Evolutionary conservation across 192 early-diverging fungal species (phyloP).

Genomic region (Chytriomyces sp.): DNA sequence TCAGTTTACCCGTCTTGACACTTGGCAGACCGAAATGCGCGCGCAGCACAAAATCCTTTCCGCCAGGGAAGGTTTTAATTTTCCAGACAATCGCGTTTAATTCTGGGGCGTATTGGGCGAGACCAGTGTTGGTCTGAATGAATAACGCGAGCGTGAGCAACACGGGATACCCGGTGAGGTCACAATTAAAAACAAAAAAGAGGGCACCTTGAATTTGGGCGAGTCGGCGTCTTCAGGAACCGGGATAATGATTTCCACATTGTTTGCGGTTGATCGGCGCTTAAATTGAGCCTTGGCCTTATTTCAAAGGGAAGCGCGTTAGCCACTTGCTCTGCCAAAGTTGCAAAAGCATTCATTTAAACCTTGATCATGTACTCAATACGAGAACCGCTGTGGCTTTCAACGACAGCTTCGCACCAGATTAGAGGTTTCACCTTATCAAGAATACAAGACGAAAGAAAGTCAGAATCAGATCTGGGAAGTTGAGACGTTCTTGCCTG

Average conservation of each 20-base stretch:
- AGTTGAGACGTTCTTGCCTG: conserved; percentile 67
- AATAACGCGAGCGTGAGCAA: not conserved
- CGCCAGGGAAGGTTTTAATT: conserved; percentile 97
- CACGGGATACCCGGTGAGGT: not conserved
- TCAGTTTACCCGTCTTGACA: conserved; percentile 73
- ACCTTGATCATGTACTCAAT: conserved; percentile 92
- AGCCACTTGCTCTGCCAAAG: conserved; percentile 5
- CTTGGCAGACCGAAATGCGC: conserved; percentile 49
- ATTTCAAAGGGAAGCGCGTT: not conserved
- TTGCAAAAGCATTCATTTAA: not conserved
- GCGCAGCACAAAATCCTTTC: conserved; percentile 94
- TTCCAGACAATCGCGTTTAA: conserved; percentile 95
- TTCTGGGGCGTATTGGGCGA: conserved; percentile 92
- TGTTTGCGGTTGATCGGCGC: conserved; percentile 94
- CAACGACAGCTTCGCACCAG: conserved; percentile 82
- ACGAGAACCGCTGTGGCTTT: conserved; percentile 85
- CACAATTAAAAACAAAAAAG: not conserved
- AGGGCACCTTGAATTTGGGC: conserved; percentile 86
- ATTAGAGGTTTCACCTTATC: conserved; percentile 88
- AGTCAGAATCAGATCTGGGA: conserved; percentile 75
- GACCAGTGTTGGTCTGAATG: conserved; percentile 79
- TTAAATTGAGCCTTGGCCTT: conserved; percentile 98
- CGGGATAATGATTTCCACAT: conserved; percentile 97
- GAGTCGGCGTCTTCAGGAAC: conserved; percentile 97
- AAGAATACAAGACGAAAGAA: conserved; percentile 68